Evolutionary conservation across 345 rosid species (phyloP).

Genomic region (Ceriops zippeliana): DNA sequence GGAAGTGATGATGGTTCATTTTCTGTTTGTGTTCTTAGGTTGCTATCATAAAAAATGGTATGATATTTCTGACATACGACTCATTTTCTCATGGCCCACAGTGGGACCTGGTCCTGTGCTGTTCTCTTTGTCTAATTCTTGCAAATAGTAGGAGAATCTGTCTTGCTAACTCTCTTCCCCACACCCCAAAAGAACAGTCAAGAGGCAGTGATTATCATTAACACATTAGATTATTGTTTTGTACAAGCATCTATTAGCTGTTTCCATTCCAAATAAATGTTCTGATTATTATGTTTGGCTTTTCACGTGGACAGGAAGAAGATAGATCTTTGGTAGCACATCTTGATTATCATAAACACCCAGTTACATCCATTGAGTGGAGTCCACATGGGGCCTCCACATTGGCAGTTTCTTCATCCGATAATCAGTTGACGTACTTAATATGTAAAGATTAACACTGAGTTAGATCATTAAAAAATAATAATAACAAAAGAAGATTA

Average conservation of each 20-base stretch:
- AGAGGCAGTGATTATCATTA: background rate
- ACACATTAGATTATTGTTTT: background rate
- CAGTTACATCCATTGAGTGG: slow-evolving; percentile 94
- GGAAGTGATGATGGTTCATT: slow-evolving; percentile 95
- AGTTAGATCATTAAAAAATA: too few species aligned
- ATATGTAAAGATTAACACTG: background rate
- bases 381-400: slow-evolving; percentile 87
- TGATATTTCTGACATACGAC: background rate
- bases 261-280: background rate
- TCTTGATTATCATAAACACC: slow-evolving; percentile 76
- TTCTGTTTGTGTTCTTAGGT: slow-evolving; percentile 86
- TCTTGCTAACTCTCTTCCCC: background rate
- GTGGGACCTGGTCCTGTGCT: background rate
- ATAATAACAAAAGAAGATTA: too few species aligned
- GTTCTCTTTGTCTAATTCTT: background rate
- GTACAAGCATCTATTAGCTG: background rate
- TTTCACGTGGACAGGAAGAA: slow-evolving; percentile 45
- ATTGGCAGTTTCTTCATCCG: slow-evolving; percentile 78
- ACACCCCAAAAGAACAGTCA: too few species aligned
- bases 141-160: background rate
- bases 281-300: background rate
- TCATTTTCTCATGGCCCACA: background rate
- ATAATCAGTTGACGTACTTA: slow-evolving; percentile 84
- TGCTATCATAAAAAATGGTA: slow-evolving; percentile 26
- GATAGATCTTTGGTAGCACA: slow-evolving; percentile 76